phyloP scores from a whole-genome alignment of 1,139 yeast species.

The Hyphopichia fennica region DNA sequence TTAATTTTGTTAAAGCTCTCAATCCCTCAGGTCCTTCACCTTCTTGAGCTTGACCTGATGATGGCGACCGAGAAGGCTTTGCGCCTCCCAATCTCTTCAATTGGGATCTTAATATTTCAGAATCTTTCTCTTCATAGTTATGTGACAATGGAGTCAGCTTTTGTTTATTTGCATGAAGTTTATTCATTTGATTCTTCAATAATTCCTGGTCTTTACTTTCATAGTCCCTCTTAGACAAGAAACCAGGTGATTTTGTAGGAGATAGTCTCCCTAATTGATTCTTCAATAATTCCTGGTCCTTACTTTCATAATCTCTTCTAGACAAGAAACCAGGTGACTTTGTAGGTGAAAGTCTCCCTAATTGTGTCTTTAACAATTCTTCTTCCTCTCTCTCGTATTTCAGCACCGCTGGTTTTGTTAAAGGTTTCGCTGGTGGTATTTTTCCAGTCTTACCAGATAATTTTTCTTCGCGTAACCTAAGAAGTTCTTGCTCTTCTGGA shows the following conservation, averaged over 20 bases:
- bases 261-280: slow-evolving; percentile 4
- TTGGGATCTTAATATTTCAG: slow-evolving; percentile 23
- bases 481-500: not conserved
- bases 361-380: slow-evolving; percentile 2
- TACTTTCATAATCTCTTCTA: not conserved
- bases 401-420: not conserved
- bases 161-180: not conserved
- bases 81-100: slow-evolving; percentile 18
- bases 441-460: not conserved
- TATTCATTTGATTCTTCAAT: slow-evolving; percentile 1
- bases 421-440: slow-evolving; percentile 11
- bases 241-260: slow-evolving; percentile 4
- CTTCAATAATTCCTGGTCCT: slow-evolving; percentile 1
- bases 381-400: not conserved
- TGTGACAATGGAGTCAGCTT: slow-evolving; percentile 11
- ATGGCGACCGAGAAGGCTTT: slow-evolving; percentile 7
- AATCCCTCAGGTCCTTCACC: slow-evolving; percentile 16
- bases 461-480: not conserved
- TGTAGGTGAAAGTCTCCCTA: slow-evolving; percentile 5
- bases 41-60: slow-evolving; percentile 7
- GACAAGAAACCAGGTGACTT: not conserved
- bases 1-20: slow-evolving; percentile 15
- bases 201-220: slow-evolving; percentile 2
- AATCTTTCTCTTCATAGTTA: slow-evolving; percentile 23
- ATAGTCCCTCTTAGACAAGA: not conserved